These are phyloP conservation scores for Solanum aculeatissimum DNA, from an alignment of 305 asterid genomes.

Conservation along the genomic window DNA sequence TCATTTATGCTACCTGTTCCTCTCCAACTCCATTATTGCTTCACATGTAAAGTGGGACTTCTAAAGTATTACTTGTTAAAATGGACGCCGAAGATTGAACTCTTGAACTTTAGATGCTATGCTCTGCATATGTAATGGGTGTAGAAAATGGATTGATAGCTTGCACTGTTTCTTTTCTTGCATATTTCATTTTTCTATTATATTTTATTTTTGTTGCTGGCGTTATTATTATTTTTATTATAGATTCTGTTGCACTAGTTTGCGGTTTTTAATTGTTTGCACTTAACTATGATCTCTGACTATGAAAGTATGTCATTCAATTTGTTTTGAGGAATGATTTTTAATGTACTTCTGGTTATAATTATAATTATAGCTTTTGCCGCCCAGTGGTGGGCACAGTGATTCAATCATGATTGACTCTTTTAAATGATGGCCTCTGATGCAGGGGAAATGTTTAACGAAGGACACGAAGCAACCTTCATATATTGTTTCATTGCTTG, in stretches of 20 bases:
- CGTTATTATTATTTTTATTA: background rate
- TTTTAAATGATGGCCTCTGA: background rate
- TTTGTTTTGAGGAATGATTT: background rate
- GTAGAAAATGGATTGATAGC: background rate
- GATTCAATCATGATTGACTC: background rate
- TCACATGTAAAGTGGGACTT: background rate
- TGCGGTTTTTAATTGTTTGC: background rate
- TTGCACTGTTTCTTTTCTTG: background rate
- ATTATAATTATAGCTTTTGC: background rate
- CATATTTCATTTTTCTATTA: background rate
- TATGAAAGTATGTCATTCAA: background rate
- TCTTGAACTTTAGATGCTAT: background rate
- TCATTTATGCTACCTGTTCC: background rate
- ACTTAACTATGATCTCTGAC: background rate
- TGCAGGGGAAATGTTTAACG: conserved; percentile 75
- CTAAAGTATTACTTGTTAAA: background rate
- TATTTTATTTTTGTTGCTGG: background rate
- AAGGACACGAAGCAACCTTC: conserved; percentile 60
- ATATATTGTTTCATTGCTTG: conserved; percentile 41
- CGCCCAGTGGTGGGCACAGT: background rate
- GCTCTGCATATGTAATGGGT: background rate
- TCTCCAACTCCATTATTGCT: background rate
- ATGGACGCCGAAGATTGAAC: background rate
- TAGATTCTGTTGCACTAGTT: background rate
- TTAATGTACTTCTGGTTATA: background rate